Base-by-base conservation (phyloP, 2,329 filamentous ascomycete species). In the Colletotrichum sp. region DNA sequence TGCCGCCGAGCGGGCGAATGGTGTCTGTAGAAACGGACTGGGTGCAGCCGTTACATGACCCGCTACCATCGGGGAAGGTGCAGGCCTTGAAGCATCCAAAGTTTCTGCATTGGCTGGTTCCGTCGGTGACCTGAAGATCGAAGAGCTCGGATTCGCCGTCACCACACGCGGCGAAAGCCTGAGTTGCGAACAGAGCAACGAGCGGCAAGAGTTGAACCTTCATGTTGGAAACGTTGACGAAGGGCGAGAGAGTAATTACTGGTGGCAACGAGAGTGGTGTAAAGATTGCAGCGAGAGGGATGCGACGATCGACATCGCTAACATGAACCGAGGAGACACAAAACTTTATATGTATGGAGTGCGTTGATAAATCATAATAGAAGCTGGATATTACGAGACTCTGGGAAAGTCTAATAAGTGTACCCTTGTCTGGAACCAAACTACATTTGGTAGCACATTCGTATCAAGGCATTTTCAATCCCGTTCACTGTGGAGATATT, bases 11-110 rank as follows among this genome's bases (percentile, higher is more conserved):
- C 5, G 21, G 52, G 0, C 66, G 16, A n/a, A 69, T 21, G 4
- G 26, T 62, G 18, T 6, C 30, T 8, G 30, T 71, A 6, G 39
- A n/a, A 18, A 15, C 44, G 16, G 15, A 10, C 30, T 24, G 28
- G 3, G 7, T 30, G 44, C 69, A 71, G 24, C 69, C 69, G 69
- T 66, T 66, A 32, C 69, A 71, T 8, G 39, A 44, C 5, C 69
- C 44, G 26, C 13, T 21, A 15, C 30, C 36, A 13, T 16, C 26
- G 8, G 26, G 13, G 15, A 16, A 26, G 16, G 26, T 30, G 16
- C 60, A 71, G 0, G 49, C 21, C 21, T 30, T 72, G 32, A 34
- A 72, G 44, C 62, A 72, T 8, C 60, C 62, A 32, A n/a, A 49
- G 4, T 34, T 44, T 2, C 2, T n/a, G 21, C 69, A 72, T 18